Evolutionary conservation across 331 rosid species (phyloP).

Genomic region (Rhamnella rubrinervis): DNA sequence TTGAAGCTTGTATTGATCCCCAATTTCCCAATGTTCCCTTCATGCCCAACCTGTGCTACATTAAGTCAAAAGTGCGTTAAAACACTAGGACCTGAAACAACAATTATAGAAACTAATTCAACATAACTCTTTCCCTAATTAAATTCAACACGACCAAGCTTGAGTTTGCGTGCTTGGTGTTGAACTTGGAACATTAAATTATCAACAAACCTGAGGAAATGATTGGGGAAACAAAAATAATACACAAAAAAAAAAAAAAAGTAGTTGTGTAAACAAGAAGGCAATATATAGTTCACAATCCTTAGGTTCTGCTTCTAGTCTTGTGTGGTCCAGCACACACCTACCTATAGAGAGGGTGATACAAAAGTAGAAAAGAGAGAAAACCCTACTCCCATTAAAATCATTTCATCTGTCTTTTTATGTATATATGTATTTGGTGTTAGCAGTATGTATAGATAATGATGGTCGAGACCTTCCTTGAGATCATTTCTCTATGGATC

Average conservation of each 20-base stretch:
- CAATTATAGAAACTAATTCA: too few species aligned
- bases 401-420: slow-evolving; percentile 56
- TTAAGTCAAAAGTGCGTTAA: too few species aligned
- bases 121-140: too few species aligned
- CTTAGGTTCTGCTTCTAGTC: slow-evolving; percentile 41
- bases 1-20: slow-evolving; percentile 5
- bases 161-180: too few species aligned
- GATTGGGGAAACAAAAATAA: not conserved
- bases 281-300: slow-evolving; percentile 33
- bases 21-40: not conserved
- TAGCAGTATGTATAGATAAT: slow-evolving; percentile 87
- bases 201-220: not conserved
- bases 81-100: too few species aligned
- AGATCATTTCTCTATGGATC: slow-evolving; percentile 57
- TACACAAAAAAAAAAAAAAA: slow-evolving; percentile 4
- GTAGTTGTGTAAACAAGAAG: slow-evolving; percentile 3
- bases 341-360: slow-evolving; percentile 33
- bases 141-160: too few species aligned
- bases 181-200: too few species aligned
- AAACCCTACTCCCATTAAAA: slow-evolving; percentile 38
- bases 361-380: slow-evolving; percentile 32
- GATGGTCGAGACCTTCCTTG: slow-evolving; percentile 41
- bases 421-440: slow-evolving; percentile 76
- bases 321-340: slow-evolving; percentile 41
- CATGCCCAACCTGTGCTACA: not conserved